Conservation (phyloP, 495 filamentous ascomycete species). For the Aspergillus nanangensis region DNA sequence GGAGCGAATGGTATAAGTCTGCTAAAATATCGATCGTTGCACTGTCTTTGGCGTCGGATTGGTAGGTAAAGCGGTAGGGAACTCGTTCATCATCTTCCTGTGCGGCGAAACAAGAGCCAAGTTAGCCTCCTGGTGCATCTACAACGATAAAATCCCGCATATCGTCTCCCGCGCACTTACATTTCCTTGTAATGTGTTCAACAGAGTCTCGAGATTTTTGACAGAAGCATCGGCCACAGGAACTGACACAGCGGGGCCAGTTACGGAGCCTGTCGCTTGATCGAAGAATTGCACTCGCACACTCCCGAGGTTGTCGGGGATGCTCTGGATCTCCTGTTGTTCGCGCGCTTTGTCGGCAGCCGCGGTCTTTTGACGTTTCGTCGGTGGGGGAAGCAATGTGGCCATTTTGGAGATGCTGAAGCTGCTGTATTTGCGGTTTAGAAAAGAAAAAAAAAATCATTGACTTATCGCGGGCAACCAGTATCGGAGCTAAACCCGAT, state of each 20-base stretch:
- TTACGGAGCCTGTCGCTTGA: conserved; percentile 65
- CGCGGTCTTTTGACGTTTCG: conserved; percentile 81
- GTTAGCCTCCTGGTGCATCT: conserved; percentile 1
- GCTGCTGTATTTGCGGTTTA: neutral
- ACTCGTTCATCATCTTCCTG: conserved; percentile 73
- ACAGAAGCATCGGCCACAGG: conserved; percentile 81
- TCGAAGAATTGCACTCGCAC: conserved; percentile 87
- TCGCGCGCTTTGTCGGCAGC: conserved; percentile 64
- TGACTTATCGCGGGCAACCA: conserved; percentile 19
- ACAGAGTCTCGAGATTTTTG: conserved; percentile 85
- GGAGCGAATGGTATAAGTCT: conserved; percentile 70
- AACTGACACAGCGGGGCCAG: conserved; percentile 69
- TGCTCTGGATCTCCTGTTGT: conserved; percentile 71
- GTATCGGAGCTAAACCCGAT: conserved; percentile 18
- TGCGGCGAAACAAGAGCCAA: conserved; percentile 11
- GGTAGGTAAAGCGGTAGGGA: conserved; percentile 83
- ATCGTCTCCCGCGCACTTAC: conserved; percentile 43
- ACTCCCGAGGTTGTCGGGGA: conserved; percentile 68
- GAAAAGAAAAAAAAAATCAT: conserved; percentile 12
- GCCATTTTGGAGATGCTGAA: conserved; percentile 57
- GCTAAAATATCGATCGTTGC: conserved; percentile 55
- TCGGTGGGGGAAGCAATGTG: conserved; percentile 82
- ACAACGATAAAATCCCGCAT: neutral
- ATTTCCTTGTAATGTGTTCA: conserved; percentile 83
- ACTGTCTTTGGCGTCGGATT: conserved; percentile 44